Evolutionary conservation across 352 stramenopile species (phyloP).

Genomic region (Phytophthora fragariae): DNA sequence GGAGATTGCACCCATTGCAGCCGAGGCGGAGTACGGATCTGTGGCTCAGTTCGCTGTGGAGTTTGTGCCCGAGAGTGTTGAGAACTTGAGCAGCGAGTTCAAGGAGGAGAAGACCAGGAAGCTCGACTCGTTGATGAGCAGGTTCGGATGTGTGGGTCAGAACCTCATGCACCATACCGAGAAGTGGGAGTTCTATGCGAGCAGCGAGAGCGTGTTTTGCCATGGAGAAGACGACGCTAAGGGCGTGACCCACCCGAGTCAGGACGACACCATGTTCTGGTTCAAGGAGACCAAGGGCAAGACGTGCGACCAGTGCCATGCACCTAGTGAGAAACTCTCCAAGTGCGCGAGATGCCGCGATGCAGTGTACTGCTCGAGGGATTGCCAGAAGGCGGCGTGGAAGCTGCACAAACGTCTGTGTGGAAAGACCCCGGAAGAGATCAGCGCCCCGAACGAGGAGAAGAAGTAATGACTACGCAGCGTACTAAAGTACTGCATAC

Average conservation of each 20-base stretch:
- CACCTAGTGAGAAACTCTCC: conserved; percentile 58
- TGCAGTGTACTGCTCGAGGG: conserved; percentile 83
- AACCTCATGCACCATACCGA: conserved; percentile 87
- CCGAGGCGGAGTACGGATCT: conserved; percentile 52
- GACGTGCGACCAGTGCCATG: conserved; percentile 74
- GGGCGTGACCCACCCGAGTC: conserved; percentile 53
- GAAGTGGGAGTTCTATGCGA: conserved; percentile 85
- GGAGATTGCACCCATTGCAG: conserved; percentile 59
- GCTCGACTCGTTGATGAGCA: conserved; percentile 69
- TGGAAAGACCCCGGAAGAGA: conserved; percentile 62
- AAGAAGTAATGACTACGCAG: conserved; percentile 18
- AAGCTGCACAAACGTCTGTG: conserved; percentile 83
- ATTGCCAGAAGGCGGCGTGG: conserved; percentile 83
- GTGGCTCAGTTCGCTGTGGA: conserved; percentile 80
- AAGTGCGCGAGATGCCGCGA: conserved; percentile 72
- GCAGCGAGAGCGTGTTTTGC: conserved; percentile 47
- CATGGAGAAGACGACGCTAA: conserved; percentile 46
- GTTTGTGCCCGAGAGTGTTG: conserved; percentile 51
- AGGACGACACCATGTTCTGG: conserved; percentile 78
- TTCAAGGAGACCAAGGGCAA: conserved; percentile 62
- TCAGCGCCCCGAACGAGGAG: conserved; percentile 36
- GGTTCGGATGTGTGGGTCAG: conserved; percentile 73
- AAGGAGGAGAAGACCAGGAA: conserved; percentile 46
- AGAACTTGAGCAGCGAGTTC: conserved; percentile 39
- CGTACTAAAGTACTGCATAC: conserved; percentile 13